Evolutionary conservation across 1,284 basidiomycete genomes (phyloP).

Genomic region (Sanghuangporus baumii): DNA sequence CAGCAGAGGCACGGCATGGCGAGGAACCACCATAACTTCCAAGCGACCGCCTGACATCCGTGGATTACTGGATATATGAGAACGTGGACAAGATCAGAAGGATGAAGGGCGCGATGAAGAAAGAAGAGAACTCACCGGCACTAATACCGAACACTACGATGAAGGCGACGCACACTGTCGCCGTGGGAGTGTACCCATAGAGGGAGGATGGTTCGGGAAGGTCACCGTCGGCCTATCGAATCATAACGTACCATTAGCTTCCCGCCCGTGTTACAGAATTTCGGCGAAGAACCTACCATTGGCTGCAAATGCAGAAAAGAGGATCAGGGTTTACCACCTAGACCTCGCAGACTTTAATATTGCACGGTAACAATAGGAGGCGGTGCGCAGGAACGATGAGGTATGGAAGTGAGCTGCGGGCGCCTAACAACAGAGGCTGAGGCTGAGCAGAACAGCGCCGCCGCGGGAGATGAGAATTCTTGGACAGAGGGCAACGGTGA

Average conservation of each 20-base stretch:
- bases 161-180: constrained; percentile 26
- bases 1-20: constrained; percentile 32
- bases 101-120: neutral
- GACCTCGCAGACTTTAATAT: neutral
- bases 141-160: constrained; percentile 17
- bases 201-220: constrained; percentile 16
- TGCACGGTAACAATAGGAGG: neutral
- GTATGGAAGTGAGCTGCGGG: neutral
- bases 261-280: neutral
- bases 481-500: neutral
- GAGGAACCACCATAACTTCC: constrained; percentile 35
- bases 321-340: neutral
- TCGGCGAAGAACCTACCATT: neutral
- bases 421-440: neutral
- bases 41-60: constrained; percentile 28
- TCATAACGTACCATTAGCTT: neutral
- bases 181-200: constrained; percentile 30
- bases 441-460: neutral
- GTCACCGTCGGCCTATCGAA: neutral
- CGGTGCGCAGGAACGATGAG: neutral
- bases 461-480: neutral
- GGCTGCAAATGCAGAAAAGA: neutral
- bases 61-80: constrained; percentile 29
- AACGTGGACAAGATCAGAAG: neutral
- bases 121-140: constrained; percentile 3